Percentiles rank a stretch among this genome's conserved stretches.
These are phyloP conservation scores for Xerocomellus amylosporus DNA, from an alignment of 768 basidiomycete species.

Conservation along the genomic window DNA sequence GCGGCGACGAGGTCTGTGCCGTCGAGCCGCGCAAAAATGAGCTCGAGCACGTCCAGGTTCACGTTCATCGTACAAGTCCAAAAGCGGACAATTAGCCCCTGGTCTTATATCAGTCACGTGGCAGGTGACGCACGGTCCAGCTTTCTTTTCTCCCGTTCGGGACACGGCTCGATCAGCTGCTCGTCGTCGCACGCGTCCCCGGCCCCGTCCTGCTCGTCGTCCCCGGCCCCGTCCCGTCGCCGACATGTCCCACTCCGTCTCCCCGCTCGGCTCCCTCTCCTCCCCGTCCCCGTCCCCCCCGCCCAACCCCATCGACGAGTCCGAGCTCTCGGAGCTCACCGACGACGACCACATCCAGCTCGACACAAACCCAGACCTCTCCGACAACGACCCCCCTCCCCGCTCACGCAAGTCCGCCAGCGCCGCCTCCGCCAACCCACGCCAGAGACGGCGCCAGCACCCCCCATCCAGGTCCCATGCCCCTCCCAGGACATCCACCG, in stretches of 20 bases:
- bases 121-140: constrained; percentile 22
- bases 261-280: constrained; percentile 58
- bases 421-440: neutral
- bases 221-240: neutral
- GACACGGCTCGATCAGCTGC: constrained; percentile 18
- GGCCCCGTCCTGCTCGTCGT: constrained; percentile 1
- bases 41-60: constrained; percentile 69
- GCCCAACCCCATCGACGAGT: constrained; percentile 45
- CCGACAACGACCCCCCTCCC: constrained; percentile 24
- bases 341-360: constrained; percentile 61
- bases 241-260: constrained; percentile 26
- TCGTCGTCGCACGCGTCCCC: constrained; percentile 22
- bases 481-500: neutral
- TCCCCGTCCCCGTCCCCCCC: constrained; percentile 66
- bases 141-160: constrained; percentile 14
- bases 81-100: constrained; percentile 10
- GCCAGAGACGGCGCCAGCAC: constrained; percentile 11
- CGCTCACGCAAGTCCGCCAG: constrained; percentile 13
- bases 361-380: constrained; percentile 28
- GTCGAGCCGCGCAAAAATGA: constrained; percentile 56
- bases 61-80: constrained; percentile 50
- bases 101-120: constrained; percentile 13
- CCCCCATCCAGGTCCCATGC: neutral
- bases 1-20: constrained; percentile 55
- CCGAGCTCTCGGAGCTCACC: constrained; percentile 80